Base-by-base conservation (phyloP, 495 filamentous ascomycete genomes). In the Penicillium argentinense region DNA sequence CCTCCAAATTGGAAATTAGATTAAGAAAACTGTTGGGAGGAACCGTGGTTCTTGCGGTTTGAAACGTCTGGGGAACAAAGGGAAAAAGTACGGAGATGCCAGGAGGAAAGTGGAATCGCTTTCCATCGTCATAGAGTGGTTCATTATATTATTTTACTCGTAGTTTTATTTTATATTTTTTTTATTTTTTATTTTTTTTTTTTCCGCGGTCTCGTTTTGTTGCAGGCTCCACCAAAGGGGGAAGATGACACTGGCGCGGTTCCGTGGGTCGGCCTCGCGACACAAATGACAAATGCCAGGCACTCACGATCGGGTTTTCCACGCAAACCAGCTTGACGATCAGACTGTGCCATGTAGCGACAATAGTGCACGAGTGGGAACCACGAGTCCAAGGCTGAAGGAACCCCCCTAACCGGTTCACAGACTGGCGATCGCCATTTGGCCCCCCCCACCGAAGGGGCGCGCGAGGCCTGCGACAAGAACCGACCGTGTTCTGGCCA, bases 361-460 rank as follows among this genome's bases (percentile, higher is more conserved):
- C 5, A 5, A 11, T 5, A 26, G 25, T 5, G 25, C 25, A 33
- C 29, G n/a, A 33, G 29, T 33, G 29, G 29, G 29, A 33, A 26
- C 42, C 26, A 45, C 16, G 39, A 42, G 19, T 36, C 21, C 43
- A 33, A 27, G 43, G 33, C 43, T 46, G 24, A 46, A 45, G 8
- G 7, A 39, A 21, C 27, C 22, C 22, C 43, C 24, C 24, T 1
- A 28, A 28, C 5, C 7, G 43, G 43, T 21, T 24, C n/a, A 17
- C 26, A 19, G 24, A 13, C 6, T 5, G 44, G 12, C 44, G 44
- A 47, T 47, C 44, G 9, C 44, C 44, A 47, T 47, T 47, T 39
- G 33, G 8, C 4, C 24, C 33, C 33, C 18, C 25, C 34, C 39
- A 42, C 39, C 9, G 18, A 27, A 28, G 29, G 25, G 39, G 12